These are phyloP conservation scores for Kluyveromyces marxianus DNA, from an alignment of 1,139 yeast genomes.

Conservation along the genomic window DNA sequence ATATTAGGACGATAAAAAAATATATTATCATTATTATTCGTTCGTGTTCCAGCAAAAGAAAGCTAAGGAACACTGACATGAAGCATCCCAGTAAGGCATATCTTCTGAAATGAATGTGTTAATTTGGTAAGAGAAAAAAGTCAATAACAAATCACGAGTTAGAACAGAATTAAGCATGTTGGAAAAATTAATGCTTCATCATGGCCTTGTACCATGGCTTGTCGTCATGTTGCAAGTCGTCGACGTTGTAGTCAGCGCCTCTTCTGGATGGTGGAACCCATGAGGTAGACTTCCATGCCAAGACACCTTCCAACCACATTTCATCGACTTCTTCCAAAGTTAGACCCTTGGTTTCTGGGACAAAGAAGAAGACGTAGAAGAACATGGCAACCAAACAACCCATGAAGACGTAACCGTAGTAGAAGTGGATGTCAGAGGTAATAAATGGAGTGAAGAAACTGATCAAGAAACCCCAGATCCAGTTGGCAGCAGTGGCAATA, in stretches of 20 bases:
- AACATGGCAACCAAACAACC: constrained; percentile 57
- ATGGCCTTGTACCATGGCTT: constrained; percentile 25
- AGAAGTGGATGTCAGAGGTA: constrained; percentile 44
- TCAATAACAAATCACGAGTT: too few relatives aligned
- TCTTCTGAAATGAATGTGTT: too few relatives aligned
- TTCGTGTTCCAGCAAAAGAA: too few relatives aligned
- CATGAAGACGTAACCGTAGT: constrained; percentile 70
- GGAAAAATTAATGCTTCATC: too few relatives aligned
- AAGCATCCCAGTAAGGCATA: too few relatives aligned
- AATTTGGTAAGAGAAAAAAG: too few relatives aligned
- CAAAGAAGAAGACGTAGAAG: constrained; percentile 57
- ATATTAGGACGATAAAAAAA: too few relatives aligned
- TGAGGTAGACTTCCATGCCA: constrained; percentile 25
- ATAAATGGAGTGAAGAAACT: constrained; percentile 75
- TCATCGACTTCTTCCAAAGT: constrained; percentile 67
- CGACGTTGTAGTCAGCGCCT: constrained; percentile 20
- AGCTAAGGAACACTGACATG: too few relatives aligned
- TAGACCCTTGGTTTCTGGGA: constrained; percentile 66
- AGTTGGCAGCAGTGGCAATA: constrained; percentile 62
- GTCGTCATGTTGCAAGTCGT: constrained; percentile 21
- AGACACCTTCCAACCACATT: constrained; percentile 34
- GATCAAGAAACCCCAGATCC: constrained; percentile 74
- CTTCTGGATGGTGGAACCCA: constrained; percentile 27
- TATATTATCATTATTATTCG: too few relatives aligned
- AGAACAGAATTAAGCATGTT: too few relatives aligned